A percentile compares a stretch with the other conserved stretches of the same genome.
Evolutionary conservation across 805 yeast genomes (phyloP).

Genomic region (Wickerhamiella cacticola): DNA sequence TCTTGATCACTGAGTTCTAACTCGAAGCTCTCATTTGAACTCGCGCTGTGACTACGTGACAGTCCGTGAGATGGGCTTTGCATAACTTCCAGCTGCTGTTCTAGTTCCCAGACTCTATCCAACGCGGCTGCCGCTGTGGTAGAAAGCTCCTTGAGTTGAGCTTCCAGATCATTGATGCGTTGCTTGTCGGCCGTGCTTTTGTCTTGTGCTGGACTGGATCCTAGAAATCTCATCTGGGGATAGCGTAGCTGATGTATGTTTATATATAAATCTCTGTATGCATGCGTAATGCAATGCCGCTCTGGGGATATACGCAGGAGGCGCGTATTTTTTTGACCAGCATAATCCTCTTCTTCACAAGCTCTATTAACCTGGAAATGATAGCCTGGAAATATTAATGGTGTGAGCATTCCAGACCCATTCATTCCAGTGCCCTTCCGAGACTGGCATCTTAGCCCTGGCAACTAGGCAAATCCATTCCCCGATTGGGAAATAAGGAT

Average conservation of each 20-base stretch:
- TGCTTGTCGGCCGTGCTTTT: conserved; percentile 9
- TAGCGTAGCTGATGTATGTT: background rate
- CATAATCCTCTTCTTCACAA: no score
- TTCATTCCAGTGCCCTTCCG: background rate
- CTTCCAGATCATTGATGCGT: conserved; percentile 22
- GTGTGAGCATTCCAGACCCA: background rate
- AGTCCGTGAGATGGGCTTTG: conserved; percentile 3
- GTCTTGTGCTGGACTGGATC: background rate
- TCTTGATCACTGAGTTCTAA: conserved; percentile 1
- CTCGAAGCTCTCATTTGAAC: conserved; percentile 10
- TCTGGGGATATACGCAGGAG: background rate
- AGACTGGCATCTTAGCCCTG: no score
- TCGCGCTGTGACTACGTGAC: background rate
- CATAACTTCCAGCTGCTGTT: conserved; percentile 16
- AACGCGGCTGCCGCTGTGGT: conserved; percentile 24
- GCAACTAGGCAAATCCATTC: no score
- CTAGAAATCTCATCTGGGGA: conserved; percentile 10
- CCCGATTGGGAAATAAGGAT: conserved; percentile 3
- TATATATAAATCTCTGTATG: background rate
- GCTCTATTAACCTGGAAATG: no score
- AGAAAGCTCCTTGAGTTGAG: conserved; percentile 21
- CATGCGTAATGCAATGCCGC: background rate
- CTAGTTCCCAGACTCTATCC: conserved; percentile 22
- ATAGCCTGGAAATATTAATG: no score
- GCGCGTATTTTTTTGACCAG: background rate